phyloP scores from a whole-genome alignment of 2,329 filamentous ascomycete genomes.

The Ploettnerulaceae sp. region DNA sequence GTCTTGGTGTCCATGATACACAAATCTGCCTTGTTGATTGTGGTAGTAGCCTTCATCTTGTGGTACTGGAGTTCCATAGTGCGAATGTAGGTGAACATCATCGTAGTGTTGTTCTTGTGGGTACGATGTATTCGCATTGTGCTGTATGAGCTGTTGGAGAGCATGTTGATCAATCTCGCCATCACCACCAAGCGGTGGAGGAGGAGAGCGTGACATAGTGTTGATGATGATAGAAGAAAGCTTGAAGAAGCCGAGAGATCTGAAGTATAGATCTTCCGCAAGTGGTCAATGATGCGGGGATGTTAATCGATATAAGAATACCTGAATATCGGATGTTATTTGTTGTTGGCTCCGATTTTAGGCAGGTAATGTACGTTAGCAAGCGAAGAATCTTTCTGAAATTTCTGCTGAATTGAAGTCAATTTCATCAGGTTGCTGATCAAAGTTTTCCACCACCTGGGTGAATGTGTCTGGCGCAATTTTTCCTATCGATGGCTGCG shows the following conservation, averaged over 20 bases:
- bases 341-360: not conserved
- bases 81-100: constrained; percentile 25
- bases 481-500: not conserved
- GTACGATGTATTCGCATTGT: constrained; percentile 37
- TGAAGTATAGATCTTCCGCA: constrained; percentile 2
- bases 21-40: constrained; percentile 23
- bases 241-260: not conserved
- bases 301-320: constrained; percentile 3
- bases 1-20: constrained; percentile 29
- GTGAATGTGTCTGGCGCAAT: not conserved
- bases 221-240: constrained; percentile 6
- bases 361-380: not conserved
- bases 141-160: constrained; percentile 41
- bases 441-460: not conserved
- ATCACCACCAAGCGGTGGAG: constrained; percentile 39
- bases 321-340: not conserved
- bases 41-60: constrained; percentile 23
- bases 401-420: not conserved
- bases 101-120: constrained; percentile 28
- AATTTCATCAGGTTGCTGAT: not conserved
- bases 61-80: constrained; percentile 28
- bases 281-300: not conserved
- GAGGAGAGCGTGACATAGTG: constrained; percentile 27
- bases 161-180: constrained; percentile 39
- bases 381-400: not conserved